Base-by-base conservation (phyloP, 23 red algal genomes). In the Cyanidioschyzon merolae region DNA sequence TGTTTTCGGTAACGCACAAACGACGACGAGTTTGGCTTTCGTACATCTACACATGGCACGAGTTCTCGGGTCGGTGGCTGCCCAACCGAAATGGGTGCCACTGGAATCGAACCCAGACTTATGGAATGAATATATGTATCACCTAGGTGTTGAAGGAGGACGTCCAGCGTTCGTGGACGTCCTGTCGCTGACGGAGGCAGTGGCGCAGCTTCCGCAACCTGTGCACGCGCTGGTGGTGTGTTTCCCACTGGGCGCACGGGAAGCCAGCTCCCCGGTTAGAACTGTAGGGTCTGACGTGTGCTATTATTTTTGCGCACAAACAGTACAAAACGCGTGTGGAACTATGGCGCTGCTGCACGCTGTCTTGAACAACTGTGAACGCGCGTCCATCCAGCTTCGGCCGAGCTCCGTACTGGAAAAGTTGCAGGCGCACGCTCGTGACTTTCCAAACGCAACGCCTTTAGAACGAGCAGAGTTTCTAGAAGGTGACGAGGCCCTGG, bases 301-400 rank as follows among this genome's bases (percentile, higher is more conserved):
- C 21, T 54, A 54, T 54, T 54, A 54, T 67, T 91, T 92, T 30
- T 89, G 85, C 58, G 82, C 79, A 1, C 94, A 98, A 79, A 91
- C 88, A 21, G 86, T 98, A 18, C 59, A 75, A 21, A 98, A 98
- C 79, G 94, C 94, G 26, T 98, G 94, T 75, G 94, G 94, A 68
- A 98, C 94, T 1, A 92, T 98, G 36, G 94, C 84, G 59, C 54
- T 98, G 2, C 75, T 98, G 38, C 94, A 98, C 76, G 85, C 94
- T 0, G 80, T 87, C 0, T 59, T 83, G 38, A 98, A 98, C 74
- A 75, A 79, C 51, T 29, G 37, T 15, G 38, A 83, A 34, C 3
- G 75, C 24, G 29, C 59, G 31, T 74, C 76, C 30, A 67, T 84
- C 50, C 37, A 76, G 25, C 76, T 85, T 30, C 37, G 41, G 0